Evolutionary conservation across 192 early-diverging fungal species (phyloP), one percentile per base, ranked within the genome.

Genomic region (Coemansia sp.): DNA sequence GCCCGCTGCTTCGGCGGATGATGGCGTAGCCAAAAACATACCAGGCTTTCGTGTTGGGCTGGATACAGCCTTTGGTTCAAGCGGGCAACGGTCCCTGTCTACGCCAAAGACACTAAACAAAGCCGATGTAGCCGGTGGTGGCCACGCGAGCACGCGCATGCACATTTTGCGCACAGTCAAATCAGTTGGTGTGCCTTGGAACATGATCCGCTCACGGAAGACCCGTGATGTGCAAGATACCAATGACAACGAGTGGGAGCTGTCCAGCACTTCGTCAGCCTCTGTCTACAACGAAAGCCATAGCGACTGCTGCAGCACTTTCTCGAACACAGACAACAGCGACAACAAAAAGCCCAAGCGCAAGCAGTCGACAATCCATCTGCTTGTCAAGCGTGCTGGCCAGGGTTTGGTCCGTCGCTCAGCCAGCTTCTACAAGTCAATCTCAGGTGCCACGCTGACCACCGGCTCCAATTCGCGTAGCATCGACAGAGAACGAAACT

Each of bases 331-430:
- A 27, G 57, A 24, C 25, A 22, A 62, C 19, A 29, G 29, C 6
- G 47, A 39, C 4, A 19, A 1, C 32, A 65, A 43, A 29, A 61
- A 63, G 57, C 64, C 67, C 3, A 52, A 24, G 53, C 76, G 61
- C 60, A 79, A 79, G 64, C 64, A 59, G 4, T 79, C 76, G 12
- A 38, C 53, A 14, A 59, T 80, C 41, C 67, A 75, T n/a, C 49
- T 68, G 27, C 53, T 81, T 62, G 73, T 75, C 17, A 81, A 69
- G 65, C 73, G 73, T 35, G 78, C 78, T 0, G 69, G 78, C 11
- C 65, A 63, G 22, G 66, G 73, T 12, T 62, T 81, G 32, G 58
- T 81, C 6, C 72, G 78, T 19, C 72, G 69, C 50, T 81, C 78
- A 4, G 59, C 73, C 64, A 81, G 78, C 60, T 69, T 81, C 37